phyloP scores from a whole-genome alignment of 2,329 filamentous ascomycete species.

The Aspergillus viridinutans region DNA sequence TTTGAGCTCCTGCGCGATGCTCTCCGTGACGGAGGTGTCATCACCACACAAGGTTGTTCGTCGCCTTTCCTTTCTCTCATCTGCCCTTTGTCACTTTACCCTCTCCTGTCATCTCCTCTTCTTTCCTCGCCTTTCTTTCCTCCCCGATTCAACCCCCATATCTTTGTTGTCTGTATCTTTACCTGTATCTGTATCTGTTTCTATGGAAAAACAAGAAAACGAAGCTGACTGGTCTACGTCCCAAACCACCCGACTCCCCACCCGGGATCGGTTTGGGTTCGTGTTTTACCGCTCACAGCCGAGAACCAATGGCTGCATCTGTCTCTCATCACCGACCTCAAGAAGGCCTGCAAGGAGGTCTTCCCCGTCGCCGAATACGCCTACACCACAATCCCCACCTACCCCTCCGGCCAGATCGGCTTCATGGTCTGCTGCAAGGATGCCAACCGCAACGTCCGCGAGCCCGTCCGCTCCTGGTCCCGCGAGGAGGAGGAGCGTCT shows the following conservation, averaged over 20 bases:
- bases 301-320: slow-evolving; percentile 99
- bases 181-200: not conserved
- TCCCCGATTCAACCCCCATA: not conserved
- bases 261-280: slow-evolving; percentile 28
- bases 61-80: slow-evolving; percentile 59
- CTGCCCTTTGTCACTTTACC: slow-evolving; percentile 13
- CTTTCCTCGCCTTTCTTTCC: slow-evolving; percentile 21
- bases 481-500: slow-evolving; percentile 86
- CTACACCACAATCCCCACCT: slow-evolving; percentile 97
- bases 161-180: slow-evolving; percentile 4
- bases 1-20: slow-evolving; percentile 90
- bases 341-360: slow-evolving; percentile 94
- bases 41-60: slow-evolving; percentile 99
- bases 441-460: slow-evolving; percentile 72
- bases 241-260: slow-evolving; percentile 27
- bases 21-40: slow-evolving; percentile 91
- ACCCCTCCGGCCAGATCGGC: slow-evolving; percentile 97
- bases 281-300: slow-evolving; percentile 52
- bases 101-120: slow-evolving; percentile 63
- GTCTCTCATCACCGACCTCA: slow-evolving; percentile 85
- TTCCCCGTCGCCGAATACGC: slow-evolving; percentile 98
- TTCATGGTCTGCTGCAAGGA: slow-evolving; percentile 99
- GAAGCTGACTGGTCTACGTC: slow-evolving; percentile 23
- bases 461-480: slow-evolving; percentile 76
- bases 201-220: slow-evolving; percentile 3